These are phyloP conservation scores for Flaveria trinervia DNA, from an alignment of 129 eudicot genomes.

Conservation along the genomic window DNA sequence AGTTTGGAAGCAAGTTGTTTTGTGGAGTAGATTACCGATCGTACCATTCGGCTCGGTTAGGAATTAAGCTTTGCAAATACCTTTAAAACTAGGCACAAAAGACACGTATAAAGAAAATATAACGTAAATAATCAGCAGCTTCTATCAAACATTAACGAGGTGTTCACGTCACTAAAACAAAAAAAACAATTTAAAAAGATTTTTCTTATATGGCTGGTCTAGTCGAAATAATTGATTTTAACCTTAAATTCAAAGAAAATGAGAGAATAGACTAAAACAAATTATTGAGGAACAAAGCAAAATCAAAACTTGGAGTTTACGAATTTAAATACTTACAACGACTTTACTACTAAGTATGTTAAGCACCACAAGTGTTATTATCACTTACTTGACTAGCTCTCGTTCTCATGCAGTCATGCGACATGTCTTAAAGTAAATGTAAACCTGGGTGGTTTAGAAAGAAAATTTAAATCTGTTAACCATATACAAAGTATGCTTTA, in stretches of 20 bases:
- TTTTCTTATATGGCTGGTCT: background rate
- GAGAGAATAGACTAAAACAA: background rate
- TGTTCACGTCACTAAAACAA: no score
- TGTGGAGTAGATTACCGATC: no score
- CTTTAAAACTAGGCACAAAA: no score
- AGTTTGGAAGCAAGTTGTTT: no score
- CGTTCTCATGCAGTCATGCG: constrained; percentile 18
- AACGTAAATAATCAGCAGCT: no score
- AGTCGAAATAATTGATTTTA: background rate
- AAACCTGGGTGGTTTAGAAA: constrained; percentile 28
- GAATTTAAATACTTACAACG: background rate
- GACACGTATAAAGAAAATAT: no score
- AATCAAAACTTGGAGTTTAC: background rate
- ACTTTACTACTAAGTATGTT: background rate
- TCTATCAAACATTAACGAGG: no score
- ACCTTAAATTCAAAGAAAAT: background rate
- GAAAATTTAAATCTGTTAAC: background rate
- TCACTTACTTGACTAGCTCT: background rate
- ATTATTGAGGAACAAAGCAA: background rate
- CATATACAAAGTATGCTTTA: no score
- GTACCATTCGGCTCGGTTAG: no score
- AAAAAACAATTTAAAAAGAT: no score
- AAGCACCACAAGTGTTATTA: background rate
- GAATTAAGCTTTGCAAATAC: no score
- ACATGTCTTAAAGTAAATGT: constrained; percentile 36